Conservation (phyloP, 2,329 filamentous ascomycete genomes). For the Trichoderma sp. region DNA sequence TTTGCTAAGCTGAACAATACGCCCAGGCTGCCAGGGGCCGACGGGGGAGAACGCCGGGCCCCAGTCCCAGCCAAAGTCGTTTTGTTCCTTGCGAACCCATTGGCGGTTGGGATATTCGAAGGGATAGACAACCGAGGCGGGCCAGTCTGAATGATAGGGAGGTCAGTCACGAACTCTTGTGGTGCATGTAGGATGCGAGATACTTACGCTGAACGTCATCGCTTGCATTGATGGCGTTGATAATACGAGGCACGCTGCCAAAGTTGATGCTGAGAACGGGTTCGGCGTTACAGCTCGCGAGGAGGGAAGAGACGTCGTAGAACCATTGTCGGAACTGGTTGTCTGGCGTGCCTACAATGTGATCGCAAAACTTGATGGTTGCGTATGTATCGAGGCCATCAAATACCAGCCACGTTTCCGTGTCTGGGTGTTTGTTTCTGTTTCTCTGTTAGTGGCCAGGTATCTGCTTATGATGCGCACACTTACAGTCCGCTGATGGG, state of each 20-base stretch:
- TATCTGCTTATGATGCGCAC: too few relatives aligned
- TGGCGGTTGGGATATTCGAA: constrained; percentile 32
- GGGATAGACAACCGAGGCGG: constrained; percentile 22
- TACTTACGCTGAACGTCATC: constrained; percentile 22
- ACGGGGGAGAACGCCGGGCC: constrained; percentile 62
- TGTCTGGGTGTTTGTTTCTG: constrained; percentile 32
- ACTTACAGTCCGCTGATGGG: constrained; percentile 46
- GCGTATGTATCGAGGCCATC: constrained; percentile 65
- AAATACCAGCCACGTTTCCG: constrained; percentile 59
- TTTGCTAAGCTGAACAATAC: constrained; percentile 53
- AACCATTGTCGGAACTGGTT: constrained; percentile 66
- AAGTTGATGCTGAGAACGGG: constrained; percentile 32
- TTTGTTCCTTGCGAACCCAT: constrained; percentile 60
- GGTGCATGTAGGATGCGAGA: too few relatives aligned
- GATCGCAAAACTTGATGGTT: constrained; percentile 56
- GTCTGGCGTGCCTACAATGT: constrained; percentile 57
- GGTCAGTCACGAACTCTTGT: too few relatives aligned
- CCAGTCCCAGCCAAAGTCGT: constrained; percentile 68
- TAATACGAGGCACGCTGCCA: constrained; percentile 32
- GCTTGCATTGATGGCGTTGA: constrained; percentile 27
- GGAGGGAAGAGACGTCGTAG: constrained; percentile 55
- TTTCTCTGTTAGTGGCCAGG: too few relatives aligned
- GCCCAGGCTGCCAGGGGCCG: constrained; percentile 64
- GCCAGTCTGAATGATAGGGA: constrained; percentile 10
- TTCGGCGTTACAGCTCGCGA: constrained; percentile 35